These are phyloP conservation scores for Sclerotinia borealis DNA, from an alignment of 2,329 filamentous ascomycete species.

Conservation along the genomic window DNA sequence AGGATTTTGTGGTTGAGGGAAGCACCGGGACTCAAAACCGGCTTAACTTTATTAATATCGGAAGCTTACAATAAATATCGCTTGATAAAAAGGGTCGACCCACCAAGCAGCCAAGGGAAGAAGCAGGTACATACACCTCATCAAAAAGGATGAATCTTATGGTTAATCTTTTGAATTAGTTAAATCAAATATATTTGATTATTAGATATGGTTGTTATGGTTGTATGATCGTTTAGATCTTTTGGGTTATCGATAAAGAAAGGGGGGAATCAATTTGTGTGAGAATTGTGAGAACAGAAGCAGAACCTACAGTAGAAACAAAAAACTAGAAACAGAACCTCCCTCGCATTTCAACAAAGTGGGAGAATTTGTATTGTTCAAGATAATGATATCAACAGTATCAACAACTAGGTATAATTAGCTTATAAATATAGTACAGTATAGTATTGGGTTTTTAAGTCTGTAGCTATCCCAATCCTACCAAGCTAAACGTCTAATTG, in stretches of 20 bases:
- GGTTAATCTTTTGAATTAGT: background rate
- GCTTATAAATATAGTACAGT: no score
- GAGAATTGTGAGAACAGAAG: background rate
- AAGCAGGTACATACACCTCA: constrained; percentile 1
- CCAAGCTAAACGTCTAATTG: background rate
- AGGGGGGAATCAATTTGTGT: background rate
- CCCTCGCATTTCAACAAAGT: constrained; percentile 1
- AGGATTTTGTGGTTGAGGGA: background rate
- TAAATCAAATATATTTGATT: background rate
- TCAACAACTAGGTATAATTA: background rate
- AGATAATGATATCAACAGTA: background rate
- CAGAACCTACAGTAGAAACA: background rate
- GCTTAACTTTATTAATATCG: constrained; percentile 2
- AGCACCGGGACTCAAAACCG: background rate
- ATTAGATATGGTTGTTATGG: no score
- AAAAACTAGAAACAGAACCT: background rate
- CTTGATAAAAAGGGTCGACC: constrained; percentile 2
- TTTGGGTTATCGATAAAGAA: background rate
- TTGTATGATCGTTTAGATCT: background rate
- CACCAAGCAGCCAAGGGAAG: background rate
- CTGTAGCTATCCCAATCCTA: background rate
- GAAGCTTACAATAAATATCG: constrained; percentile 1
- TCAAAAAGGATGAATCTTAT: background rate
- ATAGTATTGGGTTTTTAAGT: background rate
- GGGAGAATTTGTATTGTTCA: background rate